Evolutionary conservation across 1,139 yeast species (phyloP).

Genomic region (Pneumocystis oryctolagi): DNA sequence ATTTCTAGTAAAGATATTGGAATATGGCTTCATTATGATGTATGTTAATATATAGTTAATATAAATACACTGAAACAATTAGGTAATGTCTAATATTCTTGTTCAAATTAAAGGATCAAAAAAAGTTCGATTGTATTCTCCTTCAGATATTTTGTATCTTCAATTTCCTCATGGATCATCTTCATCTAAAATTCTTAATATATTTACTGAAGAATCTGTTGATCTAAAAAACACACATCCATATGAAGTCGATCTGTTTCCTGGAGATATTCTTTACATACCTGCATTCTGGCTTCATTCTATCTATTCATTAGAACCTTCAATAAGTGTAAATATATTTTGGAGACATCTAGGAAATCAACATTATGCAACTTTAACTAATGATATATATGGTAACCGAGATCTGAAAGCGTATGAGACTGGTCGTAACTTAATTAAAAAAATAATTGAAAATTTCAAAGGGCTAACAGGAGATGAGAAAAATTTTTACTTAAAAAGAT

Average conservation of each 20-base stretch:
- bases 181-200: conserved; percentile 23
- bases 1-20: conserved; percentile 24
- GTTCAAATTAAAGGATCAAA: conserved; percentile 26
- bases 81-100: conserved; percentile 25
- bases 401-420: conserved; percentile 25
- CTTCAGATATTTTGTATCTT: conserved; percentile 22
- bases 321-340: conserved; percentile 25
- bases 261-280: conserved; percentile 27
- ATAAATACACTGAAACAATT: neutral
- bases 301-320: conserved; percentile 22
- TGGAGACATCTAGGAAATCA: conserved; percentile 23
- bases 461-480: conserved; percentile 19
- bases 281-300: conserved; percentile 30
- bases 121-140: conserved; percentile 25
- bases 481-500: conserved; percentile 20
- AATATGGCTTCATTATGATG: conserved; percentile 29
- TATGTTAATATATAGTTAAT: conserved; percentile 1
- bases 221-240: conserved; percentile 19
- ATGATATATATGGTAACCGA: conserved; percentile 27
- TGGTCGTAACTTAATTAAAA: conserved; percentile 20
- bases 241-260: conserved; percentile 22
- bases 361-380: conserved; percentile 21
- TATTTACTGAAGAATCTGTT: conserved; percentile 19
- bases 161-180: conserved; percentile 24
- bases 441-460: conserved; percentile 18